These are phyloP conservation scores for Sugiyamaella pinicola DNA, from an alignment of 1,139 yeast genomes.

Conservation along the genomic window DNA sequence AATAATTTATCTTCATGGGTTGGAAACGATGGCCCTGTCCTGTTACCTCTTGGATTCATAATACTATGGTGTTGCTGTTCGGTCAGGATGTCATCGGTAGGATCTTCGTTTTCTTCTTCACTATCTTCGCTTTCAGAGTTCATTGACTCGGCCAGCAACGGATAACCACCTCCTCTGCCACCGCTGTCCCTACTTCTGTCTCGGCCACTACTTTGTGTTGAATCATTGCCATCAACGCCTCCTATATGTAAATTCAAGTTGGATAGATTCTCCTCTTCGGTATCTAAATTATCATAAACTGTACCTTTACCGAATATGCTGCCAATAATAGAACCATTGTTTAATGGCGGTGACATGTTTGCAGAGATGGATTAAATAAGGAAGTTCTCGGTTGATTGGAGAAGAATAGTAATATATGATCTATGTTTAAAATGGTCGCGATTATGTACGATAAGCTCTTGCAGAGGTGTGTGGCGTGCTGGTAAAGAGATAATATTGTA, in stretches of 20 bases:
- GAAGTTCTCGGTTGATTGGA: not conserved
- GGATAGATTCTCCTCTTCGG: slow-evolving; percentile 16
- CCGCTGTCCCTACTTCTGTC: not conserved
- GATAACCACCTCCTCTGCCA: not conserved
- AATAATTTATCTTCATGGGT: not conserved
- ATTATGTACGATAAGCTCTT: slow-evolving; percentile 17
- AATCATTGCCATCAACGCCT: slow-evolving; percentile 3
- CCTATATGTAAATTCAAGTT: not conserved
- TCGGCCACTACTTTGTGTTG: not conserved
- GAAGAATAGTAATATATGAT: not conserved
- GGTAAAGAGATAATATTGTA: not conserved
- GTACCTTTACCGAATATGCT: slow-evolving; percentile 29
- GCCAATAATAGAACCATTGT: slow-evolving; percentile 20
- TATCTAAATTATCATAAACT: slow-evolving; percentile 26
- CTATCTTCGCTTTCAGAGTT: slow-evolving; percentile 16
- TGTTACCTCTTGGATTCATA: not conserved
- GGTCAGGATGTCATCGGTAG: slow-evolving; percentile 11
- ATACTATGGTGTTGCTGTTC: not conserved
- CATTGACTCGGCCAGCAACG: slow-evolving; percentile 1
- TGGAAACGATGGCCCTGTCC: not conserved
- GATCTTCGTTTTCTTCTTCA: slow-evolving; percentile 12
- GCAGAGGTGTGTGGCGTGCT: not conserved
- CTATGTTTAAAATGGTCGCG: no score
- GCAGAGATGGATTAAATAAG: no score
- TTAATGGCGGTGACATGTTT: slow-evolving; percentile 7